Base-by-base conservation (phyloP, 768 basidiomycete species). In the Asterophora lycoperdoides region DNA sequence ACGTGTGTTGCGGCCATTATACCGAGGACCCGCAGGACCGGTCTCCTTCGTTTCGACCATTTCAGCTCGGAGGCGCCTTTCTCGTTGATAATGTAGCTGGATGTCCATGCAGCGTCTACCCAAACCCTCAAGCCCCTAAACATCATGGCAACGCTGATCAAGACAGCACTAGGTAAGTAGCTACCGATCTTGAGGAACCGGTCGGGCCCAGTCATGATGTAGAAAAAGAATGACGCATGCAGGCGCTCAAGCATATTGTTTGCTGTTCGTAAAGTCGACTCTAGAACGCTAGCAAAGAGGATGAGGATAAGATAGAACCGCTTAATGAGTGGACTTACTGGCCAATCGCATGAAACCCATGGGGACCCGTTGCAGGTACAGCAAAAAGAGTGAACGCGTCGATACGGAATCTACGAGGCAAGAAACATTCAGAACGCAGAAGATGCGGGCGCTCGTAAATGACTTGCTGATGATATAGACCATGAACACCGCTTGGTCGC, bases 141-240 rank as follows among this genome's bases (percentile, higher is more conserved):
- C 67, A 95, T 88, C 75, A 96, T 79, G 1, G 84, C 86, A 10
- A 89, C 77, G 32, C 90, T 89, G 46, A 96, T 77, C 3, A 97
- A 64, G 32, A 98, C 77, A 1, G 81, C 89, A 47, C 89, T 90
- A 0, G 95, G 94, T 6, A 99, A 76, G 66, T 91, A 99, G 58
- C 74, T 80, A 2, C 93, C 94, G 23, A 98, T 92, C 62, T 94
- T 89, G 57, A 92, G 77, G 69, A 95, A 96, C 1, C 74, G 77
- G 32, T 73, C 67, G 2, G 73, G 68, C 17, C 64, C 70, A 11
- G 86, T 78, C 51, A 92, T 69, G 52, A 98, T 74, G 69, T 94
- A 98, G 71, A 98, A 93, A 73, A 98, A 97, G 68, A 95, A 94
- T 0, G 95, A 98, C 1, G 94, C 94, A 64, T 99, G 96, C 17